Evolutionary conservation across 2,329 filamentous ascomycete genomes (phyloP).

Genomic region (Grosmannia serpens): DNA sequence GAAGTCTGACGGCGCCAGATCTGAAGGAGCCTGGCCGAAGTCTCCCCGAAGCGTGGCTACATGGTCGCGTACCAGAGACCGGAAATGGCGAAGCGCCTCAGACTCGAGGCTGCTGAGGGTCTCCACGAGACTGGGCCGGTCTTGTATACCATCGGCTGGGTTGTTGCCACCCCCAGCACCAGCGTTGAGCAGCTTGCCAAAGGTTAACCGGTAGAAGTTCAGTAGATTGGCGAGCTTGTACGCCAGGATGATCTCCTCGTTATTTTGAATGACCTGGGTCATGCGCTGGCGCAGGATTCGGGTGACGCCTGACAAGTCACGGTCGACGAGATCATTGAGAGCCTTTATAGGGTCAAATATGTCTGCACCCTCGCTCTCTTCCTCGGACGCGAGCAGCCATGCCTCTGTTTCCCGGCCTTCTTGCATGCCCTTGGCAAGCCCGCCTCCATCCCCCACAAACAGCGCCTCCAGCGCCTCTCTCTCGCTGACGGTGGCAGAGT

Average conservation of each 20-base stretch:
- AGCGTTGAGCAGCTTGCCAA: constrained; percentile 61
- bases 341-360: constrained; percentile 73
- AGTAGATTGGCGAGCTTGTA: constrained; percentile 88
- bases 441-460: constrained; percentile 82
- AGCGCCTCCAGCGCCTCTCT: constrained; percentile 82
- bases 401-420: constrained; percentile 72
- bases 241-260: constrained; percentile 77
- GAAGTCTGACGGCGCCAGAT: constrained; percentile 70
- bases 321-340: constrained; percentile 75
- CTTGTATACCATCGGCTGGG: not conserved
- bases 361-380: constrained; percentile 38
- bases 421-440: constrained; percentile 72
- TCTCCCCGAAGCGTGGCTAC: constrained; percentile 64
- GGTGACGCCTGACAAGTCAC: constrained; percentile 70
- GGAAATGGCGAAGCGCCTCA: constrained; percentile 73
- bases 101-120: constrained; percentile 58
- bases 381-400: constrained; percentile 59
- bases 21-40: constrained; percentile 55
- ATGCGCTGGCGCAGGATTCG: constrained; percentile 79
- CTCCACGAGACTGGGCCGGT: constrained; percentile 54
- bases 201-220: constrained; percentile 79
- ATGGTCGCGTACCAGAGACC: constrained; percentile 68
- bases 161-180: not conserved
- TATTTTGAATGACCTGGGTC: constrained; percentile 83
- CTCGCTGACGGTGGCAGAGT: constrained; percentile 89